Evolutionary conservation across 768 basidiomycete species (phyloP).

Genomic region (Suillus ampliporus): DNA sequence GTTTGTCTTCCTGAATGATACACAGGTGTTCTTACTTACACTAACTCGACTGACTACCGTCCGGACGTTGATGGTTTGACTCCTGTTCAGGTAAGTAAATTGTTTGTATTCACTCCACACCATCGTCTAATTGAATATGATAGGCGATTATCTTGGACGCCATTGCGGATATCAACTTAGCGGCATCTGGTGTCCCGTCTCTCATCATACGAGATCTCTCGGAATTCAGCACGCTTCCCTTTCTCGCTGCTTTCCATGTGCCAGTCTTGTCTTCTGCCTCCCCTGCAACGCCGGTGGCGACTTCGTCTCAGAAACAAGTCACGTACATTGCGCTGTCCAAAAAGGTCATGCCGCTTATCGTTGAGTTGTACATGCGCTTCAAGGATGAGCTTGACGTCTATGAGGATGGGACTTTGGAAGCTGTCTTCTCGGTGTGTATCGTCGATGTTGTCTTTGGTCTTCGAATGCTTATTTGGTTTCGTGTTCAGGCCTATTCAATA

Average conservation of each 20-base stretch:
- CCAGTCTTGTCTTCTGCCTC: conserved; percentile 15
- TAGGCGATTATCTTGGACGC: conserved; percentile 77
- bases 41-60: conserved; percentile 82
- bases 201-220: conserved; percentile 84
- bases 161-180: conserved; percentile 69
- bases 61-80: conserved; percentile 85
- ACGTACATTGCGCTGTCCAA: conserved; percentile 93
- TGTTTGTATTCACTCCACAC: background rate
- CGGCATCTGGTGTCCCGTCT: conserved; percentile 65
- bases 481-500: conserved; percentile 76
- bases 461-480: background rate
- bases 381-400: conserved; percentile 1
- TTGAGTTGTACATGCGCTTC: conserved; percentile 75
- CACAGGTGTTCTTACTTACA: conserved; percentile 78
- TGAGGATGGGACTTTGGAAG: conserved; percentile 84
- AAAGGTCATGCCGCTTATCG: conserved; percentile 82
- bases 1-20: background rate
- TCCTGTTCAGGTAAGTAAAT: conserved; percentile 69
- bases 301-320: conserved; percentile 60
- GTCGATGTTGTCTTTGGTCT: background rate
- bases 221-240: conserved; percentile 86
- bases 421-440: conserved; percentile 70
- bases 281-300: conserved; percentile 15
- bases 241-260: conserved; percentile 74
- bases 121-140: conserved; percentile 19